Conservation (phyloP, 1,139 yeast genomes). For the Geotrichum restrictum region DNA sequence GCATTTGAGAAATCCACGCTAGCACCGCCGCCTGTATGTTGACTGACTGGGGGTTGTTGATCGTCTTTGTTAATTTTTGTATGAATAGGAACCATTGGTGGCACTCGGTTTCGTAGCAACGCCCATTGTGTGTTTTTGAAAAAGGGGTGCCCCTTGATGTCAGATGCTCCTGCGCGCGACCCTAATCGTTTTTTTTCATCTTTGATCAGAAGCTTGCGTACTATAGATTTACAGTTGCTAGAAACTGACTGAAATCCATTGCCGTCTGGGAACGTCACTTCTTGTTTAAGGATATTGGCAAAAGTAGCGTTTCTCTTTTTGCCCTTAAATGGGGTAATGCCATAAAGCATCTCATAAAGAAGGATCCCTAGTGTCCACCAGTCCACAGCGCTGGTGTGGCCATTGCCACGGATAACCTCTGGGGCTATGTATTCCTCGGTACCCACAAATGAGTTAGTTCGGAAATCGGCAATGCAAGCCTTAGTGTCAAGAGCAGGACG, state of each 20-base stretch:
- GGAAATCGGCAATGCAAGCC: constrained; percentile 89
- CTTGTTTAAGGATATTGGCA: constrained; percentile 78
- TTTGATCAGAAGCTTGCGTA: constrained; percentile 76
- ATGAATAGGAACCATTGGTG: constrained; percentile 90
- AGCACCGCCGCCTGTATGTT: constrained; percentile 21
- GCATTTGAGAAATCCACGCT: constrained; percentile 20
- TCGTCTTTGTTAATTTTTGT: constrained; percentile 44
- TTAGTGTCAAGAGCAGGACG: constrained; percentile 69
- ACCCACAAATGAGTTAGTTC: constrained; percentile 96
- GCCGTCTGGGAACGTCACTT: constrained; percentile 62
- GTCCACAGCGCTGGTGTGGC: constrained; percentile 96
- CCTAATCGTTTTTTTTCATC: constrained; percentile 88
- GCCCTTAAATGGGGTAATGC: constrained; percentile 95
- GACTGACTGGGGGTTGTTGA: not conserved
- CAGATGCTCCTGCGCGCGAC: constrained; percentile 90
- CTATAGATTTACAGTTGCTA: constrained; percentile 70
- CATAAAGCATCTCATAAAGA: constrained; percentile 88
- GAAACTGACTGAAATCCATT: constrained; percentile 50
- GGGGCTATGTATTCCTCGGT: constrained; percentile 98
- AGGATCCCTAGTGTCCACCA: constrained; percentile 99
- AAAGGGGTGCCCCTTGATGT: constrained; percentile 82
- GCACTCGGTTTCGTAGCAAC: constrained; percentile 78
- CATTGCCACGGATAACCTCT: constrained; percentile 93
- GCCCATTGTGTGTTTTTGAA: constrained; percentile 96
- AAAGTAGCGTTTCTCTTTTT: constrained; percentile 81